phyloP scores from a whole-genome alignment of 148 eudicot species.

The Gaultheria prostrata region DNA sequence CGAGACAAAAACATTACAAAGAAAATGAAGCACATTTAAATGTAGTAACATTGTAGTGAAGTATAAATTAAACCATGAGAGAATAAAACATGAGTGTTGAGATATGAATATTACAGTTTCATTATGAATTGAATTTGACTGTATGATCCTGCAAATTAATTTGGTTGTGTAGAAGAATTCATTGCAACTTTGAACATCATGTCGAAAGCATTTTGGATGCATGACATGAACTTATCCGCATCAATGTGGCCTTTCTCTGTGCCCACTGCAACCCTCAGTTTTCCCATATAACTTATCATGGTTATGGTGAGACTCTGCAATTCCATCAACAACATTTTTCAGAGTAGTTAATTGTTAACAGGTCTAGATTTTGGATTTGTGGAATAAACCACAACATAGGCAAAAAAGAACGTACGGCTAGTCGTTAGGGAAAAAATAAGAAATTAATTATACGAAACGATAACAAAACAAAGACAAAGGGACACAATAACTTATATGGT shows the following conservation, averaged over 20 bases:
- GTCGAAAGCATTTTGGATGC: conserved; percentile 38
- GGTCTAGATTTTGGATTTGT: background rate
- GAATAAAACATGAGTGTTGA: background rate
- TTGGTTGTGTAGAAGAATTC: background rate
- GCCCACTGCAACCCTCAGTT: conserved; percentile 42
- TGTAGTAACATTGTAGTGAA: background rate
- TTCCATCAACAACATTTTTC: background rate
- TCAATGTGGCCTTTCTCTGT: conserved; percentile 39
- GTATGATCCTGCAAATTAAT: background rate
- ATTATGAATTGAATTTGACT: background rate
- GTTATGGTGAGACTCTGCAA: conserved; percentile 75
- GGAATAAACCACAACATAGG: background rate
- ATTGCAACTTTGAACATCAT: conserved; percentile 11
- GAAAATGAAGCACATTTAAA: background rate
- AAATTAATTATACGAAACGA: background rate
- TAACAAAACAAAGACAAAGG: background rate
- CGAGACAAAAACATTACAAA: background rate
- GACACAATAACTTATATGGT: background rate
- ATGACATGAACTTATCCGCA: conserved; percentile 30
- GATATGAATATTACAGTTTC: background rate
- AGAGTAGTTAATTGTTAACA: background rate
- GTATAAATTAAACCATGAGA: background rate
- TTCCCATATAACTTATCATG: conserved; percentile 47
- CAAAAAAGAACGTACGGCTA: background rate
- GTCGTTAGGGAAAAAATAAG: background rate